These are phyloP conservation scores for Boletus pseudo-olivaceus DNA, from an alignment of 768 basidiomycete species.

Conservation along the genomic window DNA sequence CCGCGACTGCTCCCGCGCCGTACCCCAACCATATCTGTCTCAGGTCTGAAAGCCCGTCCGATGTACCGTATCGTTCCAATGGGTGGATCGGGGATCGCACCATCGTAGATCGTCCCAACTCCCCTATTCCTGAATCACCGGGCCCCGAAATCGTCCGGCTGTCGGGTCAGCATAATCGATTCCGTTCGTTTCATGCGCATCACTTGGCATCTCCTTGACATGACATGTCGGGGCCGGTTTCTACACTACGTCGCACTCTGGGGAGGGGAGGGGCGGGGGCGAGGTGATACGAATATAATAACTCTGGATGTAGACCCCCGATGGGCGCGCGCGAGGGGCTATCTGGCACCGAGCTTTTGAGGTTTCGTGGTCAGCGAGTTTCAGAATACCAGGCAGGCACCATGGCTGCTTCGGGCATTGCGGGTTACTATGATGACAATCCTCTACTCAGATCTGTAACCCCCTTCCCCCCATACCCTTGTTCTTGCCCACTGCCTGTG, in stretches of 20 bases:
- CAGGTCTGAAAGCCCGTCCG: background rate
- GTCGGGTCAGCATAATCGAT: background rate
- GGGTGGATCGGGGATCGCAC: conserved; percentile 2
- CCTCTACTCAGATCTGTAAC: background rate
- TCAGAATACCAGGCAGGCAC: background rate
- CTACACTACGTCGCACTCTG: background rate
- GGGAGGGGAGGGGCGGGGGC: too few relatives aligned
- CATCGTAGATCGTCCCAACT: background rate
- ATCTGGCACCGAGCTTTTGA: background rate
- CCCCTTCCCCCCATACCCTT: background rate
- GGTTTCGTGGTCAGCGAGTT: background rate
- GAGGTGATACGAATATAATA: background rate
- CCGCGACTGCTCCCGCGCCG: background rate
- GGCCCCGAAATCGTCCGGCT: background rate
- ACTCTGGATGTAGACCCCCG: background rate
- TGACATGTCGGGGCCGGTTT: background rate
- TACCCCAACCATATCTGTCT: conserved; percentile 2
- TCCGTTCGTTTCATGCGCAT: background rate
- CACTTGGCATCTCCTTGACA: background rate
- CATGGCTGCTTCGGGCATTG: too few relatives aligned
- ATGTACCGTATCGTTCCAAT: background rate
- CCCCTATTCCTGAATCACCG: background rate
- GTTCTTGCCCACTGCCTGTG: background rate
- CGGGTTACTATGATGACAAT: background rate
- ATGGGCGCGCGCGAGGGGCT: background rate